Percentiles rank a stretch among this genome's conserved stretches.
Conservation (phyloP, 2,329 filamentous ascomycete species). For the Tolypocladium pustulatum region DNA sequence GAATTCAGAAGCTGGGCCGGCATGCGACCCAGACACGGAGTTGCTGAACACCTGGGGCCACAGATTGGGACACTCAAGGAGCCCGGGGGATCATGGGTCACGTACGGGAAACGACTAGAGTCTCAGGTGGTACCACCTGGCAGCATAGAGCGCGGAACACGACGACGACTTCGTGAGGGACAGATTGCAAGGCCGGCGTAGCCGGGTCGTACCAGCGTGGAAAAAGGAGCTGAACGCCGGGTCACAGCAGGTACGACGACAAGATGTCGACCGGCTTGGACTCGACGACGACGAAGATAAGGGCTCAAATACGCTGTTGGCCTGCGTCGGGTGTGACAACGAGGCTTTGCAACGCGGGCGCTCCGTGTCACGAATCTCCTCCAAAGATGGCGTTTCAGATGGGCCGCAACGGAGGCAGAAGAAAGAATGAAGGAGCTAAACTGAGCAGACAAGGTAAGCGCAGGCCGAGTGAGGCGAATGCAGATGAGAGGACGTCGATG, state of each 20-base stretch:
- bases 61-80: conserved; percentile 5
- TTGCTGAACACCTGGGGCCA: conserved; percentile 2
- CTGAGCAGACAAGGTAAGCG: conserved; percentile 7
- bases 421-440: conserved; percentile 5
- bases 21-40: not conserved
- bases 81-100: not conserved
- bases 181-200: not conserved
- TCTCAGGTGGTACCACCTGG: conserved; percentile 1
- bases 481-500: not conserved
- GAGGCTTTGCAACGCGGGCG: not conserved
- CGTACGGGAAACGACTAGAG: conserved; percentile 3
- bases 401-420: conserved; percentile 8
- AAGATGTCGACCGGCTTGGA: not conserved
- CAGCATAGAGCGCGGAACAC: not conserved
- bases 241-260: not conserved
- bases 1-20: not conserved
- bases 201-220: not conserved
- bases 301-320: not conserved
- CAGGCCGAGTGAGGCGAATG: conserved; percentile 1
- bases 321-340: not conserved
- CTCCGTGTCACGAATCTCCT: conserved; percentile 4
- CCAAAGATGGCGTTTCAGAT: conserved; percentile 15
- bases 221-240: not conserved
- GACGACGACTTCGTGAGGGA: not conserved
- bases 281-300: conserved; percentile 1